These are phyloP conservation scores for Neonectria coccinea DNA, from an alignment of 2,329 filamentous ascomycete species.

Conservation along the genomic window DNA sequence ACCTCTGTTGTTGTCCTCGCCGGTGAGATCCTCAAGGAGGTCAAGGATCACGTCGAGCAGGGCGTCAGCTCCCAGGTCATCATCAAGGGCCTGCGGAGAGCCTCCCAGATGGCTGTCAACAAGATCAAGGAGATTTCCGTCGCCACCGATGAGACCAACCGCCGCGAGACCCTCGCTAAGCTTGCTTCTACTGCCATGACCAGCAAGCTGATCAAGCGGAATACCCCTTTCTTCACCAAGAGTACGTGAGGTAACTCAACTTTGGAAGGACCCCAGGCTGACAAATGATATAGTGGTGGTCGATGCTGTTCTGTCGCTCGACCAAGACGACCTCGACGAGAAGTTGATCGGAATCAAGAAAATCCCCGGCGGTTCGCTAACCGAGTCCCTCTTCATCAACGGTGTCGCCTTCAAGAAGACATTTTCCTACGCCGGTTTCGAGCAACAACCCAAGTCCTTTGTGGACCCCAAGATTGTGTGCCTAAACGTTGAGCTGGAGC, in stretches of 20 bases:
- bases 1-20: constrained; percentile 97
- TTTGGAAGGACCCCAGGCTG: constrained; percentile 41
- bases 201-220: constrained; percentile 98
- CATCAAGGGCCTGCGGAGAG: constrained; percentile 93
- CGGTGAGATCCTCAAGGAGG: constrained; percentile 97
- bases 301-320: constrained; percentile 92
- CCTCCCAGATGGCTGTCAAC: constrained; percentile 92
- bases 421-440: constrained; percentile 98
- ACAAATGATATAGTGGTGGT: constrained; percentile 82
- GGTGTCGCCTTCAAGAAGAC: constrained; percentile 99
- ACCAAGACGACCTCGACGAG: constrained; percentile 97
- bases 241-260: constrained; percentile 65
- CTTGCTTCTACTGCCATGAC: constrained; percentile 97
- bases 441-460: constrained; percentile 98
- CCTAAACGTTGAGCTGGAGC: constrained; percentile 95
- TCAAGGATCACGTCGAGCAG: constrained; percentile 95
- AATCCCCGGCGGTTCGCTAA: constrained; percentile 93
- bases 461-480: constrained; percentile 95
- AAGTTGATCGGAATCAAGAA: constrained; percentile 99
- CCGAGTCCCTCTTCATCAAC: constrained; percentile 96
- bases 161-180: constrained; percentile 88
- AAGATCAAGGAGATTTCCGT: constrained; percentile 99
- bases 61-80: constrained; percentile 98
- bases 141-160: constrained; percentile 83
- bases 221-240: constrained; percentile 97